Evolutionary conservation across 495 filamentous ascomycete genomes (phyloP).

Genomic region (Tuber calosporum): DNA sequence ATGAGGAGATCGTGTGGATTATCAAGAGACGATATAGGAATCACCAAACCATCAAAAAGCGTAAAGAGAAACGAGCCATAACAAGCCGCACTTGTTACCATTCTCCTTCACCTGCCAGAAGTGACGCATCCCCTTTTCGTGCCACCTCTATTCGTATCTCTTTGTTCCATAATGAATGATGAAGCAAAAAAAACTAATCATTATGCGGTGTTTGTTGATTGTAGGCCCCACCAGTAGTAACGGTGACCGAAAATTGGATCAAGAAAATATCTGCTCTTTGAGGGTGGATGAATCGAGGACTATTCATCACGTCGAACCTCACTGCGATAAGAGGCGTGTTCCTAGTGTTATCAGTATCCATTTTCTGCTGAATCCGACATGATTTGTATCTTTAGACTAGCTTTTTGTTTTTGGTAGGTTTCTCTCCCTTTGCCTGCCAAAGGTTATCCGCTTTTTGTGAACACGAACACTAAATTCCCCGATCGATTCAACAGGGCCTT

Average conservation of each 20-base stretch:
- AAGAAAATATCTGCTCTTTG: conserved; percentile 26
- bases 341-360: conserved; percentile 31
- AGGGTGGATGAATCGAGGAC: conserved; percentile 29
- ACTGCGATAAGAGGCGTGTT: conserved; percentile 30
- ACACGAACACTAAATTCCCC: conserved; percentile 13
- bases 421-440: conserved; percentile 17
- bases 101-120: not conserved
- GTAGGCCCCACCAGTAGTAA: conserved; percentile 20
- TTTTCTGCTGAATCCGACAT: conserved; percentile 33
- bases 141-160: conserved; percentile 28
- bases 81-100: not conserved
- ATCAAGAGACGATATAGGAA: conserved; percentile 37
- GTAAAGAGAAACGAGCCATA: conserved; percentile 37
- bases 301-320: conserved; percentile 19
- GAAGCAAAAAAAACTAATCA: conserved; percentile 16
- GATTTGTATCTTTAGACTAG: conserved; percentile 29
- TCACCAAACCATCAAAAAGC: conserved; percentile 37
- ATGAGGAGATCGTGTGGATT: conserved; percentile 35
- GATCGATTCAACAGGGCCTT: conserved; percentile 27
- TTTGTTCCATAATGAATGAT: conserved; percentile 14
- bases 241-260: conserved; percentile 33
- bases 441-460: conserved; percentile 32
- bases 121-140: conserved; percentile 16
- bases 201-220: conserved; percentile 7
- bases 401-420: conserved; percentile 23